Evolutionary conservation across 1,139 yeast genomes (phyloP).

Genomic region (Blastobotrys niveus): DNA sequence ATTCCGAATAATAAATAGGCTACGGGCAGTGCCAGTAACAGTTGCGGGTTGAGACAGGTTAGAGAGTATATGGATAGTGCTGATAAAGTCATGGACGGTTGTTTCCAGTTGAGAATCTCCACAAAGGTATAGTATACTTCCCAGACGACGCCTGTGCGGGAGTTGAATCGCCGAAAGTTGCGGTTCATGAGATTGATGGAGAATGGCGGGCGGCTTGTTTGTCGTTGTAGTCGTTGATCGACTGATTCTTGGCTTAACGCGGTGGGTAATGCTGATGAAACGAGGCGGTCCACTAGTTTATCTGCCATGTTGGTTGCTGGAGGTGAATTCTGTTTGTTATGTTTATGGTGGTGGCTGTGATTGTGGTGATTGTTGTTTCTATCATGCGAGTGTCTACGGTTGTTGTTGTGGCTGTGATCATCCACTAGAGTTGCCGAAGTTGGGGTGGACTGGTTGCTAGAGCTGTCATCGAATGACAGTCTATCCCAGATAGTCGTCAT

Average conservation of each 20-base stretch:
- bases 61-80: conserved; percentile 52
- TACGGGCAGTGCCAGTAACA: conserved; percentile 49
- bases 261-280: conserved; percentile 67
- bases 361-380: background rate
- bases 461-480: too few relatives aligned
- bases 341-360: background rate
- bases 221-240: conserved; percentile 39
- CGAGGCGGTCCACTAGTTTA: conserved; percentile 60
- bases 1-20: conserved; percentile 49
- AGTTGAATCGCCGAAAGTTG: conserved; percentile 60
- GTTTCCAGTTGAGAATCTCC: conserved; percentile 62
- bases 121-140: conserved; percentile 38
- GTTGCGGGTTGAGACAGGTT: conserved; percentile 56
- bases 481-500: too few relatives aligned
- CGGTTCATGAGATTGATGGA: conserved; percentile 65
- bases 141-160: conserved; percentile 53
- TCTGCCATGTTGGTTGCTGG: conserved; percentile 40
- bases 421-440: too few relatives aligned
- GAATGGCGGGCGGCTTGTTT: conserved; percentile 60
- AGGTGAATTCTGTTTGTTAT: background rate
- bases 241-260: conserved; percentile 27
- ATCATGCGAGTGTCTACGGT: background rate
- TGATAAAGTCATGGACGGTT: conserved; percentile 58
- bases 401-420: background rate
- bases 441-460: too few relatives aligned